Evolutionary conservation across 805 yeast species (phyloP), one percentile per base, ranked within the genome.

Genomic region (Hanseniaspora singularis): DNA sequence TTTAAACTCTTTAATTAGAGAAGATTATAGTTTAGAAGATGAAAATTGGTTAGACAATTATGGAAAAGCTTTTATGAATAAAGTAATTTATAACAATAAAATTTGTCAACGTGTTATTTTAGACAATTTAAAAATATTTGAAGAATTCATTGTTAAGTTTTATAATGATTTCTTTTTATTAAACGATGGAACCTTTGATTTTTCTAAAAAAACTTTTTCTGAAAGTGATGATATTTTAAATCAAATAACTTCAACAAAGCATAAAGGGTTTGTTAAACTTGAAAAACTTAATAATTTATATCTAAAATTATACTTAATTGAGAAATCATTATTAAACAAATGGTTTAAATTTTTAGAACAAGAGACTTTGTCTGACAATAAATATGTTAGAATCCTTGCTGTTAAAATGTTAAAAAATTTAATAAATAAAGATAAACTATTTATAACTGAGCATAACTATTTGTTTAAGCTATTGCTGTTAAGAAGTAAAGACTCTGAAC

Each of bases 161-260:
- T 44, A 37, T 19, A 37, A 31, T 24, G 48, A 44, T 19, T 44
- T 37, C 23, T 31, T 44, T 31, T 26, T 44, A 6, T n/a, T 22
- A 1, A 32, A 44, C 37, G 48, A 44, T 24, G 48, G 48, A 12
- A 44, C 48, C 9, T 44, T 44, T 44, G 48, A 44, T 24, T n/a
- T 44, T 14, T 28, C 30, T n/a, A 11, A n/a, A 4, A n/a, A 24
- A 30, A 19, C 11, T 6, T 3, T 2, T 9, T 4, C 6, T 14
- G 19, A 19, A n/a, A 15, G 19, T 27, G 34, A 9, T 8, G 39
- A 37, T n/a, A 24, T 37, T 12, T 12, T 44, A 22, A 27, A 44
- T 12, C 48, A 44, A 23, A 44, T 44, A 6, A 32, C 36, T 19
- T 44, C 48, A 11, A 30, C 37, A 12, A 37, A 16, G 3, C 48